Base-by-base conservation (phyloP, 176 grass and related monocot species). In the Ananas comosus region DNA sequence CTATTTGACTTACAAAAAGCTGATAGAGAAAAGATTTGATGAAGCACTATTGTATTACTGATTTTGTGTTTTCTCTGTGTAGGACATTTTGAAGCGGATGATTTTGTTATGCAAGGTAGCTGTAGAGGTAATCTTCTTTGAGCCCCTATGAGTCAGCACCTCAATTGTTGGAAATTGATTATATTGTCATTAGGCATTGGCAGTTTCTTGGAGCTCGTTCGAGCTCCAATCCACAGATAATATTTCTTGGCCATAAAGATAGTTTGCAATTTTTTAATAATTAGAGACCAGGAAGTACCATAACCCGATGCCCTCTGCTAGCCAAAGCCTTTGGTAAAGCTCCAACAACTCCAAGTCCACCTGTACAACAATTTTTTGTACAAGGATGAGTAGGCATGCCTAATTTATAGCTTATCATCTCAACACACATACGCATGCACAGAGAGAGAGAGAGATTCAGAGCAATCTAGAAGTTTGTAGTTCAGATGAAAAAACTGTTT, bases 261-360 rank as follows among this genome's bases (percentile, higher is more conserved):
- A 86, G 16, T 66, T 72, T n/a, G 58, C 11, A 83, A 42, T 1
- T 49, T 42, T 65, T 72, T 50, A 29, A 65, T n/a, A 48, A 70
- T 17, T 25, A 25, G 53, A 12, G 12, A 33, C 51, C n/a, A n/a
- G n/a, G n/a, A 70, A 53, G 50, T 87, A 91, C 92, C 88, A 96
- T 96, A 51, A 96, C 92, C 51, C 92, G 85, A 68, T 96, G 92
- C n/a, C 92, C 88, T 80, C 92, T 89, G 56, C 88, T 96, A 3
- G 92, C 92, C 83, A 96, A 79, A 82, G 92, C 92, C 85, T 96
- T 96, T 14, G 86, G 92, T 75, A 96, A 74, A 82, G 92, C 86
- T 78, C 88, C 83, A 52, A 69, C 92, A 51, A 96, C 92, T 83
- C 88, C 92, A 69, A 96, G 94, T 42, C 94, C 94, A 75, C 94